Base-by-base conservation (phyloP, 1,139 yeast species). In the Blastobotrys petasosporus region DNA sequence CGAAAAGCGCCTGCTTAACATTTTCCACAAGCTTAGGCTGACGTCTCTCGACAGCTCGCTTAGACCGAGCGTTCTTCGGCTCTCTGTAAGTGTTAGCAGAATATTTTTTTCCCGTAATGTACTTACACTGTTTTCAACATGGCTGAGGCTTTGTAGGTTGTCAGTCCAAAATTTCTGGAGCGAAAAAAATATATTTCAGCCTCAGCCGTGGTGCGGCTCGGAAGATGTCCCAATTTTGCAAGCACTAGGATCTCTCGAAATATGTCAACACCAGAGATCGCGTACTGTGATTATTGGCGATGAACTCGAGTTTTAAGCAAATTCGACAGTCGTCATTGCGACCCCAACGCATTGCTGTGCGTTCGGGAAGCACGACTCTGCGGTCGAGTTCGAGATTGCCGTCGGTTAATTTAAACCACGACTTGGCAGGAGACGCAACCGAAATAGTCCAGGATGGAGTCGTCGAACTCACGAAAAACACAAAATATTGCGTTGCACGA, bases 1-100 rank as follows among this genome's bases (percentile, higher is more conserved):
- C 82, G 61, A 92, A 92, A 49, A 92, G 74, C 0, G 97, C 97
- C 47, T 80, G 77, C 69, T 94, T 94, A 54, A 85, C 80, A 66
- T 92, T 90, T 65, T 92, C 99, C 11, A 83, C 84, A 45, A 87
- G 68, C 69, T 88, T 92, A 48, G 97, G 81, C 61, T 87, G 96
- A 58, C 79, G 82, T 60, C 85, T 84, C 51, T 90, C 95, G 57
- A 90, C 66, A 11, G 95, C 97, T 66, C 99, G 80, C 72, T 94
- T 94, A 47, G 97, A 79, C 63, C 98, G 87, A 49, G 97, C 97
- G 63, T 84, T 92, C 70, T 88, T 90, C 41, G 99, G 97, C 25
- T 20, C 25, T 20, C 25, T 20, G 7, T 4, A 20, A 20, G 25
- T 20, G 25, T 20, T 20, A 20, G 25, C 7, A n/a, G n/a, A n/a